Conservation (phyloP, 2,329 filamentous ascomycete species). For the Apiospora sp. region DNA sequence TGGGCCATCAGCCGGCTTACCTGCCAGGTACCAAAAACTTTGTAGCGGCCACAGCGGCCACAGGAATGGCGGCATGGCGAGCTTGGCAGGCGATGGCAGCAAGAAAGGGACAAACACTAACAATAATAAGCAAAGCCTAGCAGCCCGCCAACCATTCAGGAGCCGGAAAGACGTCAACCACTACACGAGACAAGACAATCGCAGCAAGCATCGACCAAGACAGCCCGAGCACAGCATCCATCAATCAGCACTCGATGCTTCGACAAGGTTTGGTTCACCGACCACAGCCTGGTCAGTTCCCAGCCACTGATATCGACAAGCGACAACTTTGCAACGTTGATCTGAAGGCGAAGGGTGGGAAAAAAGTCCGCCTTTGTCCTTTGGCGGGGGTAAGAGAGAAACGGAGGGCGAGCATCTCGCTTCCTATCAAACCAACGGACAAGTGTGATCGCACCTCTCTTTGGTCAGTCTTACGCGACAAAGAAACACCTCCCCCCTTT, state of each 20-base stretch:
- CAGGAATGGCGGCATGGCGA: background rate
- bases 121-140: slow-evolving; percentile 15
- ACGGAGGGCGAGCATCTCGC: background rate
- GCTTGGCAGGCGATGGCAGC: background rate
- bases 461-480: slow-evolving; percentile 17
- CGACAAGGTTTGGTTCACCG: slow-evolving; percentile 22
- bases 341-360: slow-evolving; percentile 6
- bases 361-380: slow-evolving; percentile 8
- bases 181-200: slow-evolving; percentile 17
- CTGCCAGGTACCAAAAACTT: slow-evolving; percentile 7
- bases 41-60: background rate
- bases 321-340: slow-evolving; percentile 19
- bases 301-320: slow-evolving; percentile 20
- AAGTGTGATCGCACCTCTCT: slow-evolving; percentile 7
- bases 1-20: slow-evolving; percentile 17
- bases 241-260: slow-evolving; percentile 12
- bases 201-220: slow-evolving; percentile 19
- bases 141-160: background rate
- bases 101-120: slow-evolving; percentile 15
- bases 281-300: slow-evolving; percentile 19
- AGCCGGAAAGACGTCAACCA: background rate
- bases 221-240: slow-evolving; percentile 18
- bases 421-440: slow-evolving; percentile 5
- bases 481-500: slow-evolving; percentile 11
- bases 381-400: slow-evolving; percentile 3